These are phyloP conservation scores for Brasilioporus rufonigricans DNA, from an alignment of 768 basidiomycete species.

Conservation along the genomic window DNA sequence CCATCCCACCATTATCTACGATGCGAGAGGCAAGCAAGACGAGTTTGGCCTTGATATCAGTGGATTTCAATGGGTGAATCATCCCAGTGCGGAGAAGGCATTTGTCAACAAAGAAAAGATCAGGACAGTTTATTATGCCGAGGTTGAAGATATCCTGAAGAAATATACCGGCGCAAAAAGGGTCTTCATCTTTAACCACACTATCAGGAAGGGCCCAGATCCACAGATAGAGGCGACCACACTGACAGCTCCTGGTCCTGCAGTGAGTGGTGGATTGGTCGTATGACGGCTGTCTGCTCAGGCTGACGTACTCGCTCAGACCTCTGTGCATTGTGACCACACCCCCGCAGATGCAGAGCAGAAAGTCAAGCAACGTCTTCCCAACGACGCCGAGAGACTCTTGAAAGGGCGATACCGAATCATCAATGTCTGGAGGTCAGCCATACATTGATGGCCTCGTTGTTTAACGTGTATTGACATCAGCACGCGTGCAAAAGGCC, in stretches of 20 bases:
- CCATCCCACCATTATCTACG: background rate
- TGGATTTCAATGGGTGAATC: background rate
- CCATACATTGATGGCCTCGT: no score
- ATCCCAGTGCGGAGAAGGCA: background rate
- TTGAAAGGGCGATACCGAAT: conserved; percentile 34
- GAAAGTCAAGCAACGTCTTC: conserved; percentile 24
- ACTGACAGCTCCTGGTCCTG: background rate
- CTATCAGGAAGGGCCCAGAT: background rate
- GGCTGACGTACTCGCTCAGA: background rate
- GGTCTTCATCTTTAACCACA: background rate
- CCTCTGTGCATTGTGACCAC: background rate
- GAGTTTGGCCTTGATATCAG: background rate
- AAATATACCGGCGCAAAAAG: background rate
- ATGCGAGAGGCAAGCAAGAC: background rate
- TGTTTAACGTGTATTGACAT: background rate
- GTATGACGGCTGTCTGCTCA: background rate
- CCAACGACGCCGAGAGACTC: conserved; percentile 39
- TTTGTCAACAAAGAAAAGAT: background rate
- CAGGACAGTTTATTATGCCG: background rate
- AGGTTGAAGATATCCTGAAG: background rate
- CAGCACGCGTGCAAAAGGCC: background rate
- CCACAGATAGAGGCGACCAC: background rate
- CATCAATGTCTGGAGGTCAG: conserved; percentile 40
- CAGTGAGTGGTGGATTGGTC: background rate
- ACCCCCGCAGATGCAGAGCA: background rate